Evolutionary conservation across 371 early-diverging fungal species (phyloP).

Genomic region (Mucor lusitanicus): DNA sequence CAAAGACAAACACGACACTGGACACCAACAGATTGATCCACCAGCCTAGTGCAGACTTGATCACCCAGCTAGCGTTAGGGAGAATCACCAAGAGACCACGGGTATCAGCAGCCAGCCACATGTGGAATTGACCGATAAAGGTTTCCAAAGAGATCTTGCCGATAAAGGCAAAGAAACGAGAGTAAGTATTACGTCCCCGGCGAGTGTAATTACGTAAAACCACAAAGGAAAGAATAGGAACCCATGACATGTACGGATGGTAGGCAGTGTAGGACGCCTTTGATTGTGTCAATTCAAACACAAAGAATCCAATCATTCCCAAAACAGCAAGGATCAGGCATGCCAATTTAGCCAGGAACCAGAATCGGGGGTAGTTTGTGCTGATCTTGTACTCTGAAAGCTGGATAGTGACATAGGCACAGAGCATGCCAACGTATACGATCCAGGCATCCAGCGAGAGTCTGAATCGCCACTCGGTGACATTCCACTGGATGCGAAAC

Average conservation of each 20-base stretch:
- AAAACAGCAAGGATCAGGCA: constrained; percentile 31
- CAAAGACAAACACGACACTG: constrained; percentile 53
- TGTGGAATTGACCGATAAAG: constrained; percentile 80
- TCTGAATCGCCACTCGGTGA: constrained; percentile 68
- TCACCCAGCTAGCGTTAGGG: constrained; percentile 32
- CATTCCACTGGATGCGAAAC: constrained; percentile 59
- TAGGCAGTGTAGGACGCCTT: constrained; percentile 56
- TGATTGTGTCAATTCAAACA: constrained; percentile 44
- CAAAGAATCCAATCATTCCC: constrained; percentile 49
- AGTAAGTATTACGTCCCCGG: constrained; percentile 49
- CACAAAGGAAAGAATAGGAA: constrained; percentile 64
- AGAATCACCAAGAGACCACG: constrained; percentile 61
- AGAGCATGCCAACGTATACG: constrained; percentile 62
- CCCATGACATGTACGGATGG: constrained; percentile 68
- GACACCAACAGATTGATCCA: constrained; percentile 57
- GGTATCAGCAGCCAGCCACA: constrained; percentile 78
- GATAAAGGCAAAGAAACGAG: constrained; percentile 57
- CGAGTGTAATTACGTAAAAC: constrained; percentile 67
- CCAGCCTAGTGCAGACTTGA: constrained; percentile 44
- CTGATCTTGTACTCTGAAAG: constrained; percentile 38
- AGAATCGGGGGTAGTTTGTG: constrained; percentile 30
- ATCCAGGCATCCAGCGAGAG: constrained; percentile 63
- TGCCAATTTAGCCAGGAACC: constrained; percentile 34
- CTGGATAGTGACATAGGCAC: constrained; percentile 49
- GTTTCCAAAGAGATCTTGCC: constrained; percentile 75